These are phyloP conservation scores for Fusarium sp. DNA, from an alignment of 2,329 filamentous ascomycete genomes.

Conservation along the genomic window DNA sequence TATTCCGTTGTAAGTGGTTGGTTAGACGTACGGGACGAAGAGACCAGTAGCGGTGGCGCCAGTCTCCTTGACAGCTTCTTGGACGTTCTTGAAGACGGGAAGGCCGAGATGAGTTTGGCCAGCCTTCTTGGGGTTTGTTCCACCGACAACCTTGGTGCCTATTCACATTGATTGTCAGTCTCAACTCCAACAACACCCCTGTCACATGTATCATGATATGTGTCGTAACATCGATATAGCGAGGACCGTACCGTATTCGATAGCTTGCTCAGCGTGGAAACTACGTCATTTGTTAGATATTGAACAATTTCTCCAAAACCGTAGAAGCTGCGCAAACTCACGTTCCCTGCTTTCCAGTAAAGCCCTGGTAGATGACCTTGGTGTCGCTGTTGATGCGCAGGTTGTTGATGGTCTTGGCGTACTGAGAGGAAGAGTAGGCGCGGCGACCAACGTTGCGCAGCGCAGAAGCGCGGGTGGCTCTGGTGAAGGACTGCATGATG, in stretches of 20 bases:
- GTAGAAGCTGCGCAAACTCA: constrained; percentile 63
- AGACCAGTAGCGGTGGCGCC: constrained; percentile 93
- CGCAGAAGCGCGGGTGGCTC: constrained; percentile 78
- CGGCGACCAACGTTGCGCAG: constrained; percentile 77
- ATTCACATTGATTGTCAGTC: constrained; percentile 47
- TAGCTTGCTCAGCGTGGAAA: constrained; percentile 97
- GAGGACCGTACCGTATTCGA: constrained; percentile 87
- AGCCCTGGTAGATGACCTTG: constrained; percentile 96
- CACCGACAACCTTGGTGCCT: constrained; percentile 98
- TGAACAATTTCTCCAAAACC: neutral
- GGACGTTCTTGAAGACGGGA: constrained; percentile 92
- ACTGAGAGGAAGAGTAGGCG: constrained; percentile 82
- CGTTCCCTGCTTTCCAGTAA: constrained; percentile 98
- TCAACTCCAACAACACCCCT: constrained; percentile 33
- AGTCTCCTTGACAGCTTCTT: constrained; percentile 89
- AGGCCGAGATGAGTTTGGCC: constrained; percentile 89
- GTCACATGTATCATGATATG: constrained; percentile 49
- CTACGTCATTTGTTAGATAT: constrained; percentile 63
- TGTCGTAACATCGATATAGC: constrained; percentile 43
- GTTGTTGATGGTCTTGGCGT: constrained; percentile 83
- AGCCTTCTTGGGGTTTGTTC: constrained; percentile 99
- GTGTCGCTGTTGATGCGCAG: constrained; percentile 94
- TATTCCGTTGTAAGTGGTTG: constrained; percentile 16
- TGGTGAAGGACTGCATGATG: constrained; percentile 89
- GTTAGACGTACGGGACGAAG: constrained; percentile 85